A percentile compares a stretch with the other conserved stretches of the same genome.
Conservation (phyloP, 179 eudicot species). For the Dionaea muscipula region DNA sequence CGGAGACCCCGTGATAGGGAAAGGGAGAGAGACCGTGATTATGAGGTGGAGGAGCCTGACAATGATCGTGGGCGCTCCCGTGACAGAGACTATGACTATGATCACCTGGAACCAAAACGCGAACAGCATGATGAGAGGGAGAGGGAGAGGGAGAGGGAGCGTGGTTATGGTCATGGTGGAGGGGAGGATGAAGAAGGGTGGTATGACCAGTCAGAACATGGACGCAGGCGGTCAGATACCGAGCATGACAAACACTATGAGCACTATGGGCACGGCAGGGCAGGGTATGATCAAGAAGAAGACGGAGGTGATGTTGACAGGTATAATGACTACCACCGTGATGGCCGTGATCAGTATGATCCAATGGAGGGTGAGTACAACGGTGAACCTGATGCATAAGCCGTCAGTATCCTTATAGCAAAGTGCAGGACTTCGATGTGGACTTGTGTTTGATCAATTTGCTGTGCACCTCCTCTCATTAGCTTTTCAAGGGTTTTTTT, state of each 20-base stretch:
- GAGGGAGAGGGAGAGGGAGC: conserved; percentile 3
- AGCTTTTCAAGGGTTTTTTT: no score
- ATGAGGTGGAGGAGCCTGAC: conserved; percentile 40
- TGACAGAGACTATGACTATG: conserved; percentile 63
- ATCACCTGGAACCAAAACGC: conserved; percentile 38
- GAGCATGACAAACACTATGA: conserved; percentile 20
- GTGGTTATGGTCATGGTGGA: conserved; percentile 35
- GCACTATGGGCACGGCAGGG: conserved; percentile 30
- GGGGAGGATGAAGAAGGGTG: conserved; percentile 40
- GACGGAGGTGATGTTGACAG: conserved; percentile 36
- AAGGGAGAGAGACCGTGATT: conserved; percentile 42
- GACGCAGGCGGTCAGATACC: conserved; percentile 28
- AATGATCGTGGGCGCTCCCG: conserved; percentile 56
- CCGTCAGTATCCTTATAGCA: no score
- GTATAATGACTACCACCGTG: conserved; percentile 28
- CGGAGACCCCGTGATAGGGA: conserved; percentile 29
- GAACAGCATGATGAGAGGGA: conserved; percentile 42
- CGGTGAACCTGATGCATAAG: conserved; percentile 23
- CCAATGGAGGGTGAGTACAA: conserved; percentile 51
- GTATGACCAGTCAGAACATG: conserved; percentile 46
- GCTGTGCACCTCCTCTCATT: no score
- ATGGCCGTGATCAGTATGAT: conserved; percentile 43
- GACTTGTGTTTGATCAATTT: no score
- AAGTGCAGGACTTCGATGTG: no score
- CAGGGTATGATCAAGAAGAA: conserved; percentile 30